phyloP scores from a whole-genome alignment of 73 alveolate species.

The Symbiodinium pilosum region DNA sequence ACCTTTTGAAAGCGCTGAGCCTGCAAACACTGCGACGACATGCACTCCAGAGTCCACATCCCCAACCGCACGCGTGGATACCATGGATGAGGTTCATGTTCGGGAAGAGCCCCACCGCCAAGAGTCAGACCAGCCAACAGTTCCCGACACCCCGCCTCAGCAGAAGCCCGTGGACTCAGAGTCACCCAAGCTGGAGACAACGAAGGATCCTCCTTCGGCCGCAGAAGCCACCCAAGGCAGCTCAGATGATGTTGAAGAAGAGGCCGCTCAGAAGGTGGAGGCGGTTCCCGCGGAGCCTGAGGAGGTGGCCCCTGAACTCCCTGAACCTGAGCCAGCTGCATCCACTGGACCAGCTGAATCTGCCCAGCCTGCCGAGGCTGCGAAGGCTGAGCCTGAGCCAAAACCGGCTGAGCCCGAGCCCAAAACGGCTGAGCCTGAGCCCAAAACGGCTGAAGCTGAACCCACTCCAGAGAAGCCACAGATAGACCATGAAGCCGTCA shows the following conservation, averaged over 20 bases:
- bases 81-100: no score
- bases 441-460: neutral
- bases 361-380: neutral
- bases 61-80: neutral
- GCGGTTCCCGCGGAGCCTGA: neutral
- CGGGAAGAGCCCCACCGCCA: no score
- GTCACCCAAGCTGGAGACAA: no score
- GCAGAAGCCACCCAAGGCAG: no score
- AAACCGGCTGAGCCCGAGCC: neutral
- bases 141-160: no score
- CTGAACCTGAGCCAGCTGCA: neutral
- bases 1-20: neutral
- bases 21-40: neutral
- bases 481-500: constrained; percentile 69
- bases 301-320: neutral
- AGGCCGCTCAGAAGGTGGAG: no score
- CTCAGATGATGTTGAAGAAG: no score
- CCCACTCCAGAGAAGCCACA: constrained; percentile 29
- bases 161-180: no score
- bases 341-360: neutral
- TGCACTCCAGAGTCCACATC: neutral
- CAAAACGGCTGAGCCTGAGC: neutral
- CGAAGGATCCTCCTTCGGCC: no score
- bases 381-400: neutral
- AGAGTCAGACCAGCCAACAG: no score